Evolutionary conservation across 2,329 filamentous ascomycete species (phyloP).

Genomic region (Colletotrichum tamarilloi): DNA sequence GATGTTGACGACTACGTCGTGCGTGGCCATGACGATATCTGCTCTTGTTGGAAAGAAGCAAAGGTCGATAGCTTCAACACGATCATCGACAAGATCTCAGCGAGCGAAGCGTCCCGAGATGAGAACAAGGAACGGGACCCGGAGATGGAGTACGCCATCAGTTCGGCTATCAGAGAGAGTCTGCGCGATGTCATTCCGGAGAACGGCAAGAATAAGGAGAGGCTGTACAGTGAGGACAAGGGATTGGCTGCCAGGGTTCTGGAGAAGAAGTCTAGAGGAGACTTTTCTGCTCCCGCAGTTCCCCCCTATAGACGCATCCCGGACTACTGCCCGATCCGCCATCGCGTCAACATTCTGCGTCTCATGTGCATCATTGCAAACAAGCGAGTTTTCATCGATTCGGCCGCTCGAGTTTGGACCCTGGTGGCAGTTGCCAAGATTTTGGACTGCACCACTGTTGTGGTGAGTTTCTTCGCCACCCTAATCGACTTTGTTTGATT

Average conservation of each 20-base stretch:
- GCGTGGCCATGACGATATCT: slow-evolving; percentile 56
- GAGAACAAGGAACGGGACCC: neutral
- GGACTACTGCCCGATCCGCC: slow-evolving; percentile 74
- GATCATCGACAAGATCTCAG: neutral
- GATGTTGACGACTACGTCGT: slow-evolving; percentile 44
- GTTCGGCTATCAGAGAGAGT: slow-evolving; percentile 1
- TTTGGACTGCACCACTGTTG: slow-evolving; percentile 58
- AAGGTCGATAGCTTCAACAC: neutral
- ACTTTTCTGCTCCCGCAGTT: slow-evolving; percentile 18
- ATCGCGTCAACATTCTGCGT: slow-evolving; percentile 71
- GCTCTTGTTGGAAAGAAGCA: slow-evolving; percentile 42
- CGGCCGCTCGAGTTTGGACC: slow-evolving; percentile 74
- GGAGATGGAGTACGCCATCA: neutral
- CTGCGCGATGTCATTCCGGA: neutral
- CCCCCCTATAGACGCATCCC: slow-evolving; percentile 51
- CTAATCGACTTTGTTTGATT: slow-evolving; percentile 36
- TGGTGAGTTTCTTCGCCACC: slow-evolving; percentile 43
- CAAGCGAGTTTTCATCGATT: slow-evolving; percentile 67
- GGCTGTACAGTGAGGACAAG: neutral
- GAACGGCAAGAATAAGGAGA: neutral
- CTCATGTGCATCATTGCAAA: slow-evolving; percentile 69
- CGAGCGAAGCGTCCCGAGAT: neutral
- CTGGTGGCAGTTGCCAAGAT: slow-evolving; percentile 71
- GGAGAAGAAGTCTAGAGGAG: slow-evolving; percentile 38
- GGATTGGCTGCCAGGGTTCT: slow-evolving; percentile 29